Evolutionary conservation across 2,329 filamentous ascomycete species (phyloP).

Genomic region (Monosporascus sp.): DNA sequence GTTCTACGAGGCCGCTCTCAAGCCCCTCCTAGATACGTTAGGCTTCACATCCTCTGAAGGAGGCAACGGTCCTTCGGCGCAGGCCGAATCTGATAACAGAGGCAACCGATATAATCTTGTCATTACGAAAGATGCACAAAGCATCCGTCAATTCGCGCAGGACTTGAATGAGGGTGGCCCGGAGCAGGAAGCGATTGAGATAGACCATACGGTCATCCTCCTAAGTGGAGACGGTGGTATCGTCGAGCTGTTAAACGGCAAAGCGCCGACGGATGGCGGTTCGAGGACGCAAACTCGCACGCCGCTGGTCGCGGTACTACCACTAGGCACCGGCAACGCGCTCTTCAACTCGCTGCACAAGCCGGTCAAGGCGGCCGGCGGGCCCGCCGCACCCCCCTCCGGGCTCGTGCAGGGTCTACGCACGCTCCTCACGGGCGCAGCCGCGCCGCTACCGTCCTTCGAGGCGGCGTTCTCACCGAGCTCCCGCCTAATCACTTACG

Average conservation of each 20-base stretch:
- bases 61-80: neutral
- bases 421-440: slow-evolving; percentile 53
- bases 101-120: slow-evolving; percentile 45
- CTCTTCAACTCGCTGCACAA: slow-evolving; percentile 59
- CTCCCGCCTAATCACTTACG: slow-evolving; percentile 40
- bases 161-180: slow-evolving; percentile 11
- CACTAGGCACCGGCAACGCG: slow-evolving; percentile 61
- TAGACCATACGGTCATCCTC: slow-evolving; percentile 60
- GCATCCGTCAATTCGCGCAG: slow-evolving; percentile 57
- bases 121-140: slow-evolving; percentile 57
- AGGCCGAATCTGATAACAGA: slow-evolving; percentile 1
- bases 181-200: no score
- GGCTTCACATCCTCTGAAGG: slow-evolving; percentile 26
- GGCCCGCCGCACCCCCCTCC: slow-evolving; percentile 24
- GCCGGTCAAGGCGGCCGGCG: slow-evolving; percentile 40
- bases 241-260: slow-evolving; percentile 72
- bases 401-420: slow-evolving; percentile 45
- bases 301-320: slow-evolving; percentile 48
- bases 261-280: slow-evolving; percentile 8
- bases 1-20: slow-evolving; percentile 52
- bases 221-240: slow-evolving; percentile 86
- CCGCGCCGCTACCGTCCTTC: slow-evolving; percentile 56
- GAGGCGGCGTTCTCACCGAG: slow-evolving; percentile 55
- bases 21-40: slow-evolving; percentile 46
- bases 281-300: slow-evolving; percentile 5